These are phyloP conservation scores for Talaromyces marneffei DNA, from an alignment of 2,329 filamentous ascomycete species.

Conservation along the genomic window DNA sequence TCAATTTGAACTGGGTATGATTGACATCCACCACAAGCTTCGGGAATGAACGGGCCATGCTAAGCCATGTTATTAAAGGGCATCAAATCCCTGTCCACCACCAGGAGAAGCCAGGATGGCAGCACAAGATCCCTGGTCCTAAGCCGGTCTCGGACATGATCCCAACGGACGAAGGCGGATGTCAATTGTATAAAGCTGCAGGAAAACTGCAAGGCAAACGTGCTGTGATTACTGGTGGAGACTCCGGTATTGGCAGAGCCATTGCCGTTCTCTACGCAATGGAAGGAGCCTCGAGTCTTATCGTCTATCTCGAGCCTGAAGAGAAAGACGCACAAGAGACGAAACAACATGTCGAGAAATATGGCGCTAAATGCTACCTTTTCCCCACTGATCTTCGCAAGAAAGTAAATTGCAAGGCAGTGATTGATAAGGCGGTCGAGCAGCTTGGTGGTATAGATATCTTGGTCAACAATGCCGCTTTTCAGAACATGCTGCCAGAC, in stretches of 20 bases:
- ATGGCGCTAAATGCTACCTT: constrained; percentile 61
- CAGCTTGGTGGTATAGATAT: constrained; percentile 67
- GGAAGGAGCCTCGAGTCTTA: constrained; percentile 69
- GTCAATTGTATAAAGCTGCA: constrained; percentile 66
- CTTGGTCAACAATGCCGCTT: constrained; percentile 61
- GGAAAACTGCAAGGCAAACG: constrained; percentile 70
- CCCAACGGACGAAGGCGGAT: constrained; percentile 62
- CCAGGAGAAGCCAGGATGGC: constrained; percentile 49
- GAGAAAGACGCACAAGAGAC: constrained; percentile 71
- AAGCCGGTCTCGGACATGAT: constrained; percentile 59
- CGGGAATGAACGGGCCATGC: not conserved
- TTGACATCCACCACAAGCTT: not conserved
- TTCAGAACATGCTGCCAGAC: constrained; percentile 66
- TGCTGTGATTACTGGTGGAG: constrained; percentile 74
- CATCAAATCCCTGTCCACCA: constrained; percentile 49
- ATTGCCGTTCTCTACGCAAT: constrained; percentile 72
- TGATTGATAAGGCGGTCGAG: constrained; percentile 61
- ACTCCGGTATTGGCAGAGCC: constrained; percentile 72
- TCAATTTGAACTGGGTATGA: constrained; percentile 31
- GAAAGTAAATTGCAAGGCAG: constrained; percentile 62
- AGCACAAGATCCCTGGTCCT: constrained; percentile 51
- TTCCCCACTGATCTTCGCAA: constrained; percentile 60
- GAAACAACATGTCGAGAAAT: constrained; percentile 61
- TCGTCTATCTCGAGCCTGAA: constrained; percentile 69
- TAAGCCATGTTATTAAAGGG: constrained; percentile 23